Percentiles rank a stretch among this genome's conserved stretches.
phyloP scores from a whole-genome alignment of 257 asterid genomes.

The Scutellaria minor region DNA sequence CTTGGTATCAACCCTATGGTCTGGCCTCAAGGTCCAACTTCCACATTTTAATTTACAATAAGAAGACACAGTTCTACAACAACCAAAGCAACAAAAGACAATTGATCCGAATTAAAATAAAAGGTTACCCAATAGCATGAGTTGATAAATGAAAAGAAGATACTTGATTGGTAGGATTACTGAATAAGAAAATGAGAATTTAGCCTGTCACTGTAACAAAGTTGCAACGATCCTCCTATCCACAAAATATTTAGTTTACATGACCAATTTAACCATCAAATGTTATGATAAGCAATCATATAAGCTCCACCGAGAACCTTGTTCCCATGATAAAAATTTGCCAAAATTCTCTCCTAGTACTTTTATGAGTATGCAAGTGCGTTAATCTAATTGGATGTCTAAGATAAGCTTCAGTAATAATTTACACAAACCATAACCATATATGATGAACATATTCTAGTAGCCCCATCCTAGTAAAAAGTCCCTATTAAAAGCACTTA shows the following conservation, averaged over 20 bases:
- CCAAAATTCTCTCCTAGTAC: too few species aligned
- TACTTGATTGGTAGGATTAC: not conserved
- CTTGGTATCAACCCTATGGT: not conserved
- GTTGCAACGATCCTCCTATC: not conserved
- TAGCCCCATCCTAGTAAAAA: slow-evolving; percentile 13
- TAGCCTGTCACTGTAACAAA: not conserved
- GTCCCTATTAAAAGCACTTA: slow-evolving; percentile 42
- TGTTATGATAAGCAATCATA: not conserved
- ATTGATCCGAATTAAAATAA: not conserved
- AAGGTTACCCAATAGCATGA: too few species aligned
- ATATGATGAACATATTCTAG: slow-evolving; percentile 10
- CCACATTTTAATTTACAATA: not conserved
- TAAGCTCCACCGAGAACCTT: not conserved
- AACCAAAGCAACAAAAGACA: not conserved
- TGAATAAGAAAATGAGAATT: not conserved
- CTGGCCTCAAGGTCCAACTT: not conserved
- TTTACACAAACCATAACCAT: slow-evolving; percentile 8
- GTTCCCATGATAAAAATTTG: slow-evolving; percentile 8
- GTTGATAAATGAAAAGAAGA: not conserved
- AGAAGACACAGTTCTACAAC: not conserved
- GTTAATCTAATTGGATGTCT: not conserved
- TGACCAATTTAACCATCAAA: not conserved
- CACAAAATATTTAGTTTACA: not conserved
- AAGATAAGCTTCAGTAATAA: slow-evolving; percentile 3
- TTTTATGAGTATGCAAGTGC: not conserved